Evolutionary conservation across 805 yeast genomes (phyloP), one percentile per base, ranked within the genome.

Genomic region (Candida andamanensis): DNA sequence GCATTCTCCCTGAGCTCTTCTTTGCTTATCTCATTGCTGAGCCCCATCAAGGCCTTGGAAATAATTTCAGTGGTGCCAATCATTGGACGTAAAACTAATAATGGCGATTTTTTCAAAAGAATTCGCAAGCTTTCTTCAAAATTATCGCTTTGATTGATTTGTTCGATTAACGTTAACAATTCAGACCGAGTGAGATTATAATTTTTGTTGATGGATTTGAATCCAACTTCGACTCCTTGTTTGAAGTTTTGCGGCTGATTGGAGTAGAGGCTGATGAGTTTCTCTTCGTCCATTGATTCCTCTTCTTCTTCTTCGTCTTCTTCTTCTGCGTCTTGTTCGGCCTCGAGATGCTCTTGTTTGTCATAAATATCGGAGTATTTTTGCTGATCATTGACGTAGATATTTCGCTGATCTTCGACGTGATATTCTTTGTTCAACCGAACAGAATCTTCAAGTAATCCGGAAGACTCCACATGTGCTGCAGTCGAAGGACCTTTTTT

Each of bases 51-150:
- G 1, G 95, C 72, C 47, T 78, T 83, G 5, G 90, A 80, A 5
- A 89, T 68, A 0, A 95, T 95, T 52, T 86, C 96, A 0, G 96
- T 83, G 0, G 95, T 86, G 2, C 97, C 97, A 45, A 89, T 86
- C 40, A 86, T 70, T 2, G 97, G 96, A 26, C 96, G 56, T 2
- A 89, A 68, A 11, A 89, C 56, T 13, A 85, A 79, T 11, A 85
- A 75, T 0, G 97, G 97, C 1, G 95, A 76, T 0, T 82, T 85
- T 41, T 73, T 74, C 10, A 84, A 79, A 10, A 86, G 65, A 1
- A 85, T 78, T 13, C 66, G 56, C 0, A 85, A 73, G 0, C 89
- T 85, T 4, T 70, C 80, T 45, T 74, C 80, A 0, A 85, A 76
- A 38, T 70, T 75, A 0, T 76, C 80, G 17, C 80, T 67, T n/a